These are phyloP conservation scores for Carex cristatella DNA, from an alignment of 176 grass and related monocot genomes.

Conservation along the genomic window DNA sequence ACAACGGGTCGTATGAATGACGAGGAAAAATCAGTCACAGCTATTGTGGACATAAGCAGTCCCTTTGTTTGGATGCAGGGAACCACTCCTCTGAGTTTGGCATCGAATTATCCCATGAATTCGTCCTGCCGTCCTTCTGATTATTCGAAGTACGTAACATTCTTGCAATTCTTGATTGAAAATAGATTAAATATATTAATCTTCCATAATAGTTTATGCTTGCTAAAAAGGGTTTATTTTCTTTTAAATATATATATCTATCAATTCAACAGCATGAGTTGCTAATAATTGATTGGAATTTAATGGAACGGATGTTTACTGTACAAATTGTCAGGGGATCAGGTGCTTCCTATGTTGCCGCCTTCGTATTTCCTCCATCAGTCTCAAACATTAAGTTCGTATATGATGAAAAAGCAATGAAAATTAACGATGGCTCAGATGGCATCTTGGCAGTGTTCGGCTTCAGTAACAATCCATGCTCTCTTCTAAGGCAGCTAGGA, in stretches of 20 bases:
- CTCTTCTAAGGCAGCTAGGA: background rate
- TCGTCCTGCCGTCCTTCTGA: background rate
- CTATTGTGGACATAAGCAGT: conserved; percentile 7
- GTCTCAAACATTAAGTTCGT: background rate
- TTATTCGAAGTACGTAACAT: background rate
- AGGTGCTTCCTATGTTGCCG: background rate
- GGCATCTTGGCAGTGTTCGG: background rate
- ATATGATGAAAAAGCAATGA: background rate
- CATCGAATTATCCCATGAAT: background rate
- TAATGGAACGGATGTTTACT: background rate
- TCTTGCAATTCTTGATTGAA: background rate
- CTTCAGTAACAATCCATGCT: conserved; percentile 7
- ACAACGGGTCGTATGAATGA: background rate
- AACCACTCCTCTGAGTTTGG: background rate
- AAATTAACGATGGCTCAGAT: background rate
- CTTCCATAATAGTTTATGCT: background rate
- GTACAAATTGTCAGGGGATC: background rate
- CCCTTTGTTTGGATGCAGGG: conserved; percentile 5
- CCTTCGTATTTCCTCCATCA: background rate
- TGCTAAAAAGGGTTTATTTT: background rate
- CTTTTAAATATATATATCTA: background rate
- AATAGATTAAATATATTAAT: background rate
- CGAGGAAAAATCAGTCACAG: background rate
- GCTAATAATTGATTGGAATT: background rate
- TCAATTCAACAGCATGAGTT: background rate